A percentile compares a stretch with the other conserved stretches of the same genome.
phyloP scores from a whole-genome alignment of 1,284 basidiomycete genomes.

The Leccinum cinnamomeum region DNA sequence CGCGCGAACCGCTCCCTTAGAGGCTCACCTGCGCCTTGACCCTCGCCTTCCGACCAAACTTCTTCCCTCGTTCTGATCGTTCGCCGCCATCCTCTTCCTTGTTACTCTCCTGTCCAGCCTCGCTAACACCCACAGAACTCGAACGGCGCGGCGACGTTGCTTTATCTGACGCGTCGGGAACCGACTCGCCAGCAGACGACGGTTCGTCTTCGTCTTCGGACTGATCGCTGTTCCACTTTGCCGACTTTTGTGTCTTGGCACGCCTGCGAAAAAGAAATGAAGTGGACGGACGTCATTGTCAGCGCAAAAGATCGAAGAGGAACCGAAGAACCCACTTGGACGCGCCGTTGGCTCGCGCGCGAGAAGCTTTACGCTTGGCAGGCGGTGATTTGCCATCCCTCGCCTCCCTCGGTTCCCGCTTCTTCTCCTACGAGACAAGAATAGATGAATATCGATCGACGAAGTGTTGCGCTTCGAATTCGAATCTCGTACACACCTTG shows the following conservation, averaged over 20 bases:
- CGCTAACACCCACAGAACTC: conserved; percentile 27
- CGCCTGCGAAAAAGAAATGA: conserved; percentile 28
- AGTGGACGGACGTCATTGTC: conserved; percentile 7
- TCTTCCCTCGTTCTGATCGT: conserved; percentile 32
- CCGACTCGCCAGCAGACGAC: conserved; percentile 30
- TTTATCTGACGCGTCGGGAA: conserved; percentile 30
- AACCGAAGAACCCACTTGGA: conserved; percentile 39
- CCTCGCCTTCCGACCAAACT: conserved; percentile 43
- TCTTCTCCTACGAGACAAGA: conserved; percentile 32
- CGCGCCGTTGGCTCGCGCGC: conserved; percentile 39
- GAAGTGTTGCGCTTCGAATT: background rate
- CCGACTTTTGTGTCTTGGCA: conserved; percentile 34
- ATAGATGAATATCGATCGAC: conserved; percentile 1
- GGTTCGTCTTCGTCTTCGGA: conserved; percentile 38
- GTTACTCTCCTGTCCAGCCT: conserved; percentile 31
- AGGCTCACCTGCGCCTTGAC: conserved; percentile 44
- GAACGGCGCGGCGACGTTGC: conserved; percentile 30
- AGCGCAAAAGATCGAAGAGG: background rate
- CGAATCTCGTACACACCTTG: conserved; percentile 21
- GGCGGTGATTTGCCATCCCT: conserved; percentile 37
- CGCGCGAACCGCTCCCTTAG: background rate
- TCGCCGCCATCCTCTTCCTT: conserved; percentile 35
- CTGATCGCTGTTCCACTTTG: conserved; percentile 35
- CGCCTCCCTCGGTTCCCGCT: conserved; percentile 28
- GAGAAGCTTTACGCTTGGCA: conserved; percentile 44